Evolutionary conservation across 768 basidiomycete species (phyloP), one percentile per base, ranked within the genome.

Genomic region (Ramaria sp.): DNA sequence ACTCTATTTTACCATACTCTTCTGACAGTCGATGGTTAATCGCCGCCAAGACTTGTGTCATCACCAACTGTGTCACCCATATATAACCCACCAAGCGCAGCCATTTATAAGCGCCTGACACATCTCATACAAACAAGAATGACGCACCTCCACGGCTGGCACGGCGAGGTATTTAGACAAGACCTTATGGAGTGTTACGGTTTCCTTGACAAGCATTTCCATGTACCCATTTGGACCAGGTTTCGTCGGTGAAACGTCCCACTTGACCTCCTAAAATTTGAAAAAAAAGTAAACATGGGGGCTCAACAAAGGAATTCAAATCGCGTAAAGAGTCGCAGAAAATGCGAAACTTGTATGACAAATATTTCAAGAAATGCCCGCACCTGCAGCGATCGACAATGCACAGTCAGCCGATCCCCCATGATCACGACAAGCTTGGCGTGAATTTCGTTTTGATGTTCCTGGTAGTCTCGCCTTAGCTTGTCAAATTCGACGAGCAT

Each of bases 361-460:
- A n/a, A n/a, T n/a, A n/a, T n/a, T n/a, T n/a, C n/a, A n/a, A n/a
- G n/a, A n/a, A n/a, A n/a, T n/a, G n/a, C n/a, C n/a, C 56, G 58
- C 58, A 85, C 90, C 72, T 88, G 83, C 51, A 98, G 74, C 24
- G 85, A 75, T 61, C 80, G 83, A 65, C 91, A 85, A 66, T 98
- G 95, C 1, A 85, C 82, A 61, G 74, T 79, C 43, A 98, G 72
- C 55, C 95, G 79, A 69, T 98, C 95, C 37, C 92, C 86, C 96
- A 99, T 99, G 70, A 98, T 99, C 41, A 91, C 88, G 57, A 99
- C 85, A 53, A 99, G 75, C 71, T 99, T 99, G 50, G 90, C 80
- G 67, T 98, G 95, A 52, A 99, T 98, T 73, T 98, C 96, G 64
- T 95, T 89, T 69, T 99, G 96, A 69, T 99, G 96, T 67, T 98